A percentile compares a stretch with the other conserved stretches of the same genome.
phyloP scores from a whole-genome alignment of 208 protist species.

The Trypanosoma mega region DNA sequence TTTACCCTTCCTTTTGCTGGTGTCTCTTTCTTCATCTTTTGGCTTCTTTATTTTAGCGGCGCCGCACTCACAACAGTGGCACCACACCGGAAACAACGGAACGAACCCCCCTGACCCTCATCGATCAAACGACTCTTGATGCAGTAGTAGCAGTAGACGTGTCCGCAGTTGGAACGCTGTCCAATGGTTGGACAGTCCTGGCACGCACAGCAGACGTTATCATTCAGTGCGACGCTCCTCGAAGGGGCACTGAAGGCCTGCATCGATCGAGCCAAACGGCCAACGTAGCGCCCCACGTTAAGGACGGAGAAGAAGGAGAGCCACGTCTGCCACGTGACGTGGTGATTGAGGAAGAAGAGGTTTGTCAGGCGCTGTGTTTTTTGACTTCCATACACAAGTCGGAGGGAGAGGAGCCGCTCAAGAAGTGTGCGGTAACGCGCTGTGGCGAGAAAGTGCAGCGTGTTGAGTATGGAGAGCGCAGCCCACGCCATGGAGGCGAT shows the following conservation, averaged over 20 bases:
- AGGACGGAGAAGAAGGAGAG: constrained; percentile 73
- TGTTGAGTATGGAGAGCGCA: constrained; percentile 73
- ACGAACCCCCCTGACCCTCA: constrained; percentile 52
- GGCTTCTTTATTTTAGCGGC: constrained; percentile 2
- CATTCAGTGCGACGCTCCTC: constrained; percentile 22
- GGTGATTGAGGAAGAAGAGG: constrained; percentile 88
- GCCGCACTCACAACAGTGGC: constrained; percentile 43
- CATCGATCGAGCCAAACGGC: constrained; percentile 45
- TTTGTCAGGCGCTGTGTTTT: constrained; percentile 79
- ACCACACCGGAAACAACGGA: constrained; percentile 75
- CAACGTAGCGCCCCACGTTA: constrained; percentile 66
- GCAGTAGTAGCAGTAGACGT: constrained; percentile 93
- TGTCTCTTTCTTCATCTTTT: background rate
- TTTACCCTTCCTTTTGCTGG: background rate
- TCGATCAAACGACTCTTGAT: constrained; percentile 84
- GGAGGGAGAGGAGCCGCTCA: constrained; percentile 79
- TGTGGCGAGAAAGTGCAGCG: constrained; percentile 82
- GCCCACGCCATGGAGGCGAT: constrained; percentile 50
- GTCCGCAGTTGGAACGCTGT: constrained; percentile 86
- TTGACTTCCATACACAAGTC: constrained; percentile 86
- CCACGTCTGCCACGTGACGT: constrained; percentile 81
- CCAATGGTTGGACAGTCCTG: constrained; percentile 51
- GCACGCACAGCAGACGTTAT: constrained; percentile 80
- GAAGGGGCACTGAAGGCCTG: constrained; percentile 33
- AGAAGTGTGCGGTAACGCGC: constrained; percentile 83